Evolutionary conservation across 176 grass and related monocot species (phyloP), one percentile per base, ranked within the genome.

Genomic region (Aegilops speltoides): DNA sequence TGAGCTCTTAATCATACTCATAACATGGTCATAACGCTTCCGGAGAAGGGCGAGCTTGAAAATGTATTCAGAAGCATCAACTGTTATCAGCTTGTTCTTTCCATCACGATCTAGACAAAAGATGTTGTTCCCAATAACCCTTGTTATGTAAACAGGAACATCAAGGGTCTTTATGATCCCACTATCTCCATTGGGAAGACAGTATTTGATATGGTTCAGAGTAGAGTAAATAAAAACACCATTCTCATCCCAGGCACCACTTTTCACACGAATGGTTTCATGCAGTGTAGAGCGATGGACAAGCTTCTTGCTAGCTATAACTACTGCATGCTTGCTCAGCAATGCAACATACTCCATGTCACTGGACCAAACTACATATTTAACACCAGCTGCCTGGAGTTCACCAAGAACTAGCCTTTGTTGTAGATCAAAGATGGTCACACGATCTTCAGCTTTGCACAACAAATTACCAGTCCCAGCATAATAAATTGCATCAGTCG

Each of bases 181-280:
- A 56, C 85, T 96, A 60, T 99, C 97, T 40, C 97, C 97, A 84
- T 99, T 99, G 26, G 94, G 97, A 85, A 99, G 92, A 25, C 97
- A 99, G 73, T 94, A 99, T 77, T 99, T 99, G 80, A 99, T 99
- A 91, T 99, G 97, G 83, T 99, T 99, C 85, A 99, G 43, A 16
- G 97, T 99, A 11, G 89, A 94, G 73, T 99, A 99, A 70, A 99
- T 83, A 28, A 99, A 97, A 61, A 99, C 89, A 5, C 89, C 90
- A 36, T 99, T 97, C 68, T 99, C 97, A 91, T 99, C 97, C 97
- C 97, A 99, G 24, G 97, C 97, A 79, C 97, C 97, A 90, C 97
- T 99, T 84, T 99, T 99, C 23, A 99, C 97, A 86, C 97, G 94
- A 11, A 99, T 97, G n/a, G 97, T 99, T 87, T 96, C 97, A 41